Conservation (phyloP, 148 eudicot species). For the Nepenthes gracilis region DNA sequence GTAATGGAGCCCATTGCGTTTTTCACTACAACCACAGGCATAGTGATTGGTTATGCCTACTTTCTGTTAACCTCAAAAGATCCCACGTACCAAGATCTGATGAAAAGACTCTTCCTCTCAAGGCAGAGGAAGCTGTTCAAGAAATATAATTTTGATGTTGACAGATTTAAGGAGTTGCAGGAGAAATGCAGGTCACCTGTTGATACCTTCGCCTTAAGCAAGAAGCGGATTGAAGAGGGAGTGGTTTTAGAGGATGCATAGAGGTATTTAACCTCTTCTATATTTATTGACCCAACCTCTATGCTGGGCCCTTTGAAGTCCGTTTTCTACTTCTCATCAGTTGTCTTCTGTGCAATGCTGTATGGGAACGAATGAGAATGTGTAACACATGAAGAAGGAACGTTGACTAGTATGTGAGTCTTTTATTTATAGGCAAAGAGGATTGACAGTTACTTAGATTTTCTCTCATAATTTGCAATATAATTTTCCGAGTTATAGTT, state of each 20-base stretch:
- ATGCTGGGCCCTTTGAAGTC: background rate
- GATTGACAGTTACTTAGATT: too few relatives aligned
- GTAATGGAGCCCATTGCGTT: slow-evolving; percentile 95
- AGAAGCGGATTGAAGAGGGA: slow-evolving; percentile 23
- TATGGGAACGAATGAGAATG: too few relatives aligned
- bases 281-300: background rate
- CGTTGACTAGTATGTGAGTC: too few relatives aligned
- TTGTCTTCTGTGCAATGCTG: too few relatives aligned
- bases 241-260: slow-evolving; percentile 31
- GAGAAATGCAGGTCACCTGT: slow-evolving; percentile 43
- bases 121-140: slow-evolving; percentile 84
- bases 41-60: slow-evolving; percentile 71
- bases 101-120: slow-evolving; percentile 70
- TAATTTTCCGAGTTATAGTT: too few relatives aligned
- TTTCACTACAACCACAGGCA: slow-evolving; percentile 61
- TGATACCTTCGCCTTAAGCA: slow-evolving; percentile 20
- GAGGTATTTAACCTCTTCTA: slow-evolving; percentile 9
- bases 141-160: slow-evolving; percentile 50
- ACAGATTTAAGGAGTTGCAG: slow-evolving; percentile 55
- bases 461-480: too few relatives aligned
- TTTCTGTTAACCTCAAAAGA: slow-evolving; percentile 79
- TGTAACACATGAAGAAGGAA: too few relatives aligned
- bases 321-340: background rate
- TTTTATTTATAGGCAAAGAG: too few relatives aligned
- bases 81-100: slow-evolving; percentile 72